Evolutionary conservation across 768 basidiomycete genomes (phyloP).

Genomic region (Leccinellum luteum): DNA sequence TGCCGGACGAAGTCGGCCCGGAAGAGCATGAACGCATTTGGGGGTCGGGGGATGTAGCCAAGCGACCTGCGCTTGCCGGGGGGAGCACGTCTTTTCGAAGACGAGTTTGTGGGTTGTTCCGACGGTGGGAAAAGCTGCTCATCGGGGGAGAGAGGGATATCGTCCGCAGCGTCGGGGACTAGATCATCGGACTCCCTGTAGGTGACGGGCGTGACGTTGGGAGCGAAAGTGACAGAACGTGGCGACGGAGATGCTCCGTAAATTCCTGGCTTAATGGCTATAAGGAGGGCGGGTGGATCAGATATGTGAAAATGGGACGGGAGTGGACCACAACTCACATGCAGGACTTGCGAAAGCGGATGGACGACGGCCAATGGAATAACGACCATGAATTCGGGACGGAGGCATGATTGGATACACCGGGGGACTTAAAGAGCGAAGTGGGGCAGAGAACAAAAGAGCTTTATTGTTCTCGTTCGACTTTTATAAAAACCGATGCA

Average conservation of each 20-base stretch:
- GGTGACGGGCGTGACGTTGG: slow-evolving; percentile 56
- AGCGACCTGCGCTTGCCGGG: slow-evolving; percentile 66
- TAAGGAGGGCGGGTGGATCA: slow-evolving; percentile 7
- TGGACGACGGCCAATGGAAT: slow-evolving; percentile 40
- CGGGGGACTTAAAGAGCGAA: background rate
- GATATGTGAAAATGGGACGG: background rate
- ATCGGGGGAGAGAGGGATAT: slow-evolving; percentile 32
- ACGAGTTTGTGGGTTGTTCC: slow-evolving; percentile 35
- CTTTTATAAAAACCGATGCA: slow-evolving; percentile 18
- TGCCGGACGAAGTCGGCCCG: slow-evolving; percentile 38
- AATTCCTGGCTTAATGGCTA: slow-evolving; percentile 49
- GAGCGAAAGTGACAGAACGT: slow-evolving; percentile 59
- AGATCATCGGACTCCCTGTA: slow-evolving; percentile 39
- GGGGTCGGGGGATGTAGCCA: slow-evolving; percentile 30
- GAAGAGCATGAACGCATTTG: slow-evolving; percentile 38
- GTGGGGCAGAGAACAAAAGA: slow-evolving; percentile 15
- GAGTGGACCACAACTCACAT: slow-evolving; percentile 6
- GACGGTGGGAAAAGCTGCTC: slow-evolving; percentile 56
- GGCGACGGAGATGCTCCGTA: slow-evolving; percentile 46
- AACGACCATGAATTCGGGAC: slow-evolving; percentile 18
- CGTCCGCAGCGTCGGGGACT: slow-evolving; percentile 20
- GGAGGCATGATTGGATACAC: slow-evolving; percentile 13
- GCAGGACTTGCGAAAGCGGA: slow-evolving; percentile 35
- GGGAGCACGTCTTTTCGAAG: slow-evolving; percentile 48
- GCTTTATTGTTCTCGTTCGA: slow-evolving; percentile 25